A percentile compares a stretch with the other conserved stretches of the same genome.
These are phyloP conservation scores for Penicillium polonicum DNA, from an alignment of 2,329 filamentous ascomycete genomes.

Conservation along the genomic window DNA sequence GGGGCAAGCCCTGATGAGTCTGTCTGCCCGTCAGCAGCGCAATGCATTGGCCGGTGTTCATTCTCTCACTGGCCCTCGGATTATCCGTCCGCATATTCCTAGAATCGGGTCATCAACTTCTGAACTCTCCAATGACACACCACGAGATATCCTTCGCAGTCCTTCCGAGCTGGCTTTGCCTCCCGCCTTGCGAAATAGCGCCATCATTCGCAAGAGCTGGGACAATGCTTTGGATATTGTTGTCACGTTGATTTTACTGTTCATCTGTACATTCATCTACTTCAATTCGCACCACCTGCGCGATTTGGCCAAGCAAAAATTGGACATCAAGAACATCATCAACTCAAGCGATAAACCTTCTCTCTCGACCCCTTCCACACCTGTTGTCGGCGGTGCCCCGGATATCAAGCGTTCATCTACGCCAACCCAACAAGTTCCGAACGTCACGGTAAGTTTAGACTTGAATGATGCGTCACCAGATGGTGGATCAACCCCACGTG, in stretches of 20 bases:
- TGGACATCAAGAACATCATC: slow-evolving; percentile 48
- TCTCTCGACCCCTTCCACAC: slow-evolving; percentile 42
- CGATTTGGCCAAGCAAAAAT: slow-evolving; percentile 44
- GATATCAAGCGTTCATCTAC: slow-evolving; percentile 30
- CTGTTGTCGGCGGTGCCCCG: slow-evolving; percentile 28
- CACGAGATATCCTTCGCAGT: slow-evolving; percentile 35
- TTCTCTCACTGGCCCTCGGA: slow-evolving; percentile 53
- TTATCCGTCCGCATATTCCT: slow-evolving; percentile 40
- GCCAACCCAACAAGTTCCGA: slow-evolving; percentile 23
- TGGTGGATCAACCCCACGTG: slow-evolving; percentile 32
- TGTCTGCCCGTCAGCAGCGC: slow-evolving; percentile 51
- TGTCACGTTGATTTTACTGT: slow-evolving; percentile 41
- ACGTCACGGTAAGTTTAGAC: slow-evolving; percentile 35
- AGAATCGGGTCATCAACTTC: slow-evolving; percentile 44
- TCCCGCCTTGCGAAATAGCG: slow-evolving; percentile 42
- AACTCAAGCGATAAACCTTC: slow-evolving; percentile 39
- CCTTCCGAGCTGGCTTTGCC: slow-evolving; percentile 40
- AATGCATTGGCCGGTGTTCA: slow-evolving; percentile 71
- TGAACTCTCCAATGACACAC: slow-evolving; percentile 40
- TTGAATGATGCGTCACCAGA: slow-evolving; percentile 22
- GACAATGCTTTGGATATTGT: slow-evolving; percentile 48
- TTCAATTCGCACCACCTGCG: slow-evolving; percentile 44
- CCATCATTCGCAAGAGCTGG: slow-evolving; percentile 48
- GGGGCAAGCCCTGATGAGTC: slow-evolving; percentile 40
- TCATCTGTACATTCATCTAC: slow-evolving; percentile 45